A percentile compares a stretch with the other conserved stretches of the same genome.
These are phyloP conservation scores for Trypanosoma rangeli DNA, from an alignment of 208 protist genomes.

Conservation along the genomic window DNA sequence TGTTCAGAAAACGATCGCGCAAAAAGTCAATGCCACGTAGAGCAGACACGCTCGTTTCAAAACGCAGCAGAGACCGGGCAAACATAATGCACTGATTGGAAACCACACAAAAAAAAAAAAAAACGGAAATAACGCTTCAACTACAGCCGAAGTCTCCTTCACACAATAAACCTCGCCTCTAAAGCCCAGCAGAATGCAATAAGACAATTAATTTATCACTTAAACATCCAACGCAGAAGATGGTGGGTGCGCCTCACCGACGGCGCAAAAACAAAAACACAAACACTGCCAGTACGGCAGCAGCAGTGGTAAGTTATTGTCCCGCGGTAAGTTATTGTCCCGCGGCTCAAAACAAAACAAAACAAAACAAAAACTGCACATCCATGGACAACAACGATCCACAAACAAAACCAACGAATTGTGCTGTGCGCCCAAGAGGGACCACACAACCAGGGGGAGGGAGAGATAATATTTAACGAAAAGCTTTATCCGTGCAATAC, in stretches of 20 bases:
- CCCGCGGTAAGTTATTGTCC: too few species aligned
- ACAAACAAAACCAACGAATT: too few species aligned
- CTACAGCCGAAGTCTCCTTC: background rate
- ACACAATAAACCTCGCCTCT: background rate
- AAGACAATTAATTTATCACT: too few species aligned
- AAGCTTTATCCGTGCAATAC: background rate
- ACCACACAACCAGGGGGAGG: too few species aligned
- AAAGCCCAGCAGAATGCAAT: too few species aligned
- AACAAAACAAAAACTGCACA: background rate
- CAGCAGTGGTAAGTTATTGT: background rate
- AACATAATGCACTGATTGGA: constrained; percentile 32
- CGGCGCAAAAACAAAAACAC: background rate
- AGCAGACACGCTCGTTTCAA: constrained; percentile 13
- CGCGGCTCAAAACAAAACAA: background rate
- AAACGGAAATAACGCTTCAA: background rate
- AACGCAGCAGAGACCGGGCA: constrained; percentile 28
- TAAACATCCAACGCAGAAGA: too few species aligned
- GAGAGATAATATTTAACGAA: too few species aligned
- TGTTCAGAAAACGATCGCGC: constrained; percentile 62
- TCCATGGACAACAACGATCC: background rate
- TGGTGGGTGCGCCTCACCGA: too few species aligned
- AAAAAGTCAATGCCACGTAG: constrained; percentile 64
- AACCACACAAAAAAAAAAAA: background rate
- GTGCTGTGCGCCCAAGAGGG: too few species aligned
- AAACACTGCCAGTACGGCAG: too few species aligned